Percentiles rank a stretch among this genome's conserved stretches.
phyloP scores from a whole-genome alignment of 345 rosid genomes.

The Populus euphratica region DNA sequence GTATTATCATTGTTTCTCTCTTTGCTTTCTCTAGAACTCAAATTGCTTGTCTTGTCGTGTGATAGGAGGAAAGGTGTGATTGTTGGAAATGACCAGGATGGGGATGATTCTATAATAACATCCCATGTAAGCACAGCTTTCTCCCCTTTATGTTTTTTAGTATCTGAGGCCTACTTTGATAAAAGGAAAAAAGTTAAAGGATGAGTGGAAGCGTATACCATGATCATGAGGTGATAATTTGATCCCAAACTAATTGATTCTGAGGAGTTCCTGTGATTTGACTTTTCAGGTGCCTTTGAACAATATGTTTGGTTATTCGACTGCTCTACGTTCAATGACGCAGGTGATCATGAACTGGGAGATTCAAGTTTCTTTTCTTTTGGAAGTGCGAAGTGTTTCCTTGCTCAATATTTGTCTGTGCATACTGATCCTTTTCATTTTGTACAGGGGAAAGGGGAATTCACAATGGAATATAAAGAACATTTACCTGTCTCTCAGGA shows the following conservation, averaged over 20 bases:
- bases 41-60: conserved; percentile 5
- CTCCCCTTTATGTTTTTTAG: not conserved
- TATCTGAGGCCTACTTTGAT: not conserved
- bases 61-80: conserved; percentile 95
- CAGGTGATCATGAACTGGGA: conserved; percentile 41
- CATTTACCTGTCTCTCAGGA: conserved; percentile 81
- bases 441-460: conserved; percentile 89
- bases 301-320: conserved; percentile 99
- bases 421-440: not conserved
- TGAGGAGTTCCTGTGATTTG: not conserved
- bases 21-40: not conserved
- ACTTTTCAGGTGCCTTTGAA: conserved; percentile 77
- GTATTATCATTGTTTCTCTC: not conserved
- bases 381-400: not conserved
- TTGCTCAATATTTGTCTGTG: not conserved
- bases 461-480: conserved; percentile 98
- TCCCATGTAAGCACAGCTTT: conserved; percentile 55
- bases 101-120: conserved; percentile 79
- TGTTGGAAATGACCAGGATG: conserved; percentile 95
- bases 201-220: not conserved
- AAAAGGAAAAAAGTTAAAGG: not conserved
- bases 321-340: conserved; percentile 95
- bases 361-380: not conserved
- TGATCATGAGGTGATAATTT: not conserved
- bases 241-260: not conserved